These are phyloP conservation scores for Colletotrichum chlorophyti DNA, from an alignment of 2,329 filamentous ascomycete species.

Conservation along the genomic window DNA sequence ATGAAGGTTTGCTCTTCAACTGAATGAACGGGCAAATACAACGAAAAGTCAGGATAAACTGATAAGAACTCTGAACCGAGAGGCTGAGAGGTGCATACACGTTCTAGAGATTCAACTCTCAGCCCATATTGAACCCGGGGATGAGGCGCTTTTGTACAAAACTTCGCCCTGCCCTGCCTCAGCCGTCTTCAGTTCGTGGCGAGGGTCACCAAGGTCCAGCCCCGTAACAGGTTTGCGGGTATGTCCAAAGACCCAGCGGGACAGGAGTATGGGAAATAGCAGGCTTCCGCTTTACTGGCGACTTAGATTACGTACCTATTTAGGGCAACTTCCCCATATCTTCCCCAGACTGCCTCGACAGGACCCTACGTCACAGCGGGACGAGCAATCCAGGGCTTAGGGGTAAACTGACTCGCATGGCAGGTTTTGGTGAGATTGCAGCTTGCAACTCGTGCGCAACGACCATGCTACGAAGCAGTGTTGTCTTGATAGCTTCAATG, in stretches of 20 bases:
- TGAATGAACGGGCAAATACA: no score
- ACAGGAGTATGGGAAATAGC: conserved; percentile 9
- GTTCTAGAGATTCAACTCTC: background rate
- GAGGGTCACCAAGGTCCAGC: no score
- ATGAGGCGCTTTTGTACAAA: conserved; percentile 23
- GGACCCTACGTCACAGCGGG: conserved; percentile 24
- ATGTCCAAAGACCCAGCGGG: no score
- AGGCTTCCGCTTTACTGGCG: conserved; percentile 1
- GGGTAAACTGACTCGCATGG: conserved; percentile 22
- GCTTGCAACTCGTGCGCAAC: no score
- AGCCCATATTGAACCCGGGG: background rate
- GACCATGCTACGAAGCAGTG: no score
- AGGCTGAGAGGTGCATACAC: background rate
- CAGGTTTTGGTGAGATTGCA: background rate
- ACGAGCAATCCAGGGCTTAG: conserved; percentile 11
- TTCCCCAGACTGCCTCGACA: conserved; percentile 21
- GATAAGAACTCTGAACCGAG: no score
- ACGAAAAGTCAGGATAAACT: no score
- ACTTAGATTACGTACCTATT: conserved; percentile 23
- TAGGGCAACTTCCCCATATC: conserved; percentile 7
- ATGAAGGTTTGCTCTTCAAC: no score
- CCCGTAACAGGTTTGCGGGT: no score
- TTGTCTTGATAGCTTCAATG: no score
- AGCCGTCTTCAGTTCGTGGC: background rate
- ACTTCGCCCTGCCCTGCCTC: conserved; percentile 4